phyloP scores from a whole-genome alignment of 1,284 basidiomycete genomes.

The Leccinum fuscescens region DNA sequence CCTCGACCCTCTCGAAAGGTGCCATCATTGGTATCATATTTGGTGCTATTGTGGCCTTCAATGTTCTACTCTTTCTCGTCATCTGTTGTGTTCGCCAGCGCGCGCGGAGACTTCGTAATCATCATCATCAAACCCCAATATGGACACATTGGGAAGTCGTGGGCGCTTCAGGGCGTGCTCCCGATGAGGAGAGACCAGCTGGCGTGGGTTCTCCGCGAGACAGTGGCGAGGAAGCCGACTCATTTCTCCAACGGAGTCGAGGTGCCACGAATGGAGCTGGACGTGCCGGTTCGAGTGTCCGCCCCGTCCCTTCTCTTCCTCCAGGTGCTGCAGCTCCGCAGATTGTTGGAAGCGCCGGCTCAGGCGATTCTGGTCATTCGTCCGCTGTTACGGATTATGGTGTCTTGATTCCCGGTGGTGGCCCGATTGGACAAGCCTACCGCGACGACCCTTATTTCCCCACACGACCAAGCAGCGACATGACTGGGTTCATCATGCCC shows the following conservation, averaged over 20 bases:
- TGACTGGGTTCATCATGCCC: constrained; percentile 28
- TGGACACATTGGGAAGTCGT: constrained; percentile 58
- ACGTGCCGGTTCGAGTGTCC: constrained; percentile 18
- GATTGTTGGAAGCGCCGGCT: constrained; percentile 30
- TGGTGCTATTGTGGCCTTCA: constrained; percentile 38
- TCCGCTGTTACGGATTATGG: constrained; percentile 33
- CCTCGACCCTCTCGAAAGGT: constrained; percentile 30
- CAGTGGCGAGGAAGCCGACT: constrained; percentile 64
- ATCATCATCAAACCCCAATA: constrained; percentile 39
- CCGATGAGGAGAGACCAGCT: constrained; percentile 38
- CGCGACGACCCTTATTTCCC: constrained; percentile 24
- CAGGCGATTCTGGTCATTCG: constrained; percentile 26
- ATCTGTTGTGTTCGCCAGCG: constrained; percentile 52
- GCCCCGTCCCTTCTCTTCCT: constrained; percentile 31
- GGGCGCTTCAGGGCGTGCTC: constrained; percentile 21
- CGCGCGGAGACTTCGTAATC: constrained; percentile 38
- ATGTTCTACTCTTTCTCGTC: constrained; percentile 49
- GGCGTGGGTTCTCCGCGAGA: constrained; percentile 63
- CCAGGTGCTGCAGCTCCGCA: constrained; percentile 32
- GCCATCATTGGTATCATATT: constrained; percentile 49
- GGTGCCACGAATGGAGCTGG: constrained; percentile 21
- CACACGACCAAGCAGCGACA: constrained; percentile 30
- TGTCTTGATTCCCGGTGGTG: constrained; percentile 31
- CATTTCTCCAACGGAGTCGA: constrained; percentile 50
- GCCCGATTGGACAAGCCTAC: constrained; percentile 34